phyloP scores from a whole-genome alignment of 108 stramenopile species.

The Pseudonitzschia delicatissima region DNA sequence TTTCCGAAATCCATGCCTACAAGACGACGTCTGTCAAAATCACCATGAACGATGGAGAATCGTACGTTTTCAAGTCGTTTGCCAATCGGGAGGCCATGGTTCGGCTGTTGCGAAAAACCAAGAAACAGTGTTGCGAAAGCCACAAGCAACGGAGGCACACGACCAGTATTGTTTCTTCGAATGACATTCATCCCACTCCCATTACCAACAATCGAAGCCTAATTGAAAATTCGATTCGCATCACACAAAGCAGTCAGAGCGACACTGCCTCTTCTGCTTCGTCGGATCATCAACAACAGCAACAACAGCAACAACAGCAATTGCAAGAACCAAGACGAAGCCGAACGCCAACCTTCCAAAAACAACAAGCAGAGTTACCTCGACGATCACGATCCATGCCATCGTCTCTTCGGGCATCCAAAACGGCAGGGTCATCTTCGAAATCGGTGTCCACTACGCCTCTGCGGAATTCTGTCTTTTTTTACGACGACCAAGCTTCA shows the following conservation, averaged over 20 bases:
- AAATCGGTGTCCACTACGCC: no score
- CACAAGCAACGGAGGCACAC: background rate
- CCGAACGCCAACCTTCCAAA: background rate
- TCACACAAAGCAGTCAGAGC: no score
- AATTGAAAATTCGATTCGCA: no score
- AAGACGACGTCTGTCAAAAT: conserved; percentile 55
- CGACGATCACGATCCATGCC: background rate
- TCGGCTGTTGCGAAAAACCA: conserved; percentile 12
- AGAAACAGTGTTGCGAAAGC: background rate
- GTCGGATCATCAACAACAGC: background rate
- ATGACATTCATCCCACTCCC: background rate
- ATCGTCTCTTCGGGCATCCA: background rate
- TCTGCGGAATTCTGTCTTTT: no score
- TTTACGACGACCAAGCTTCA: background rate
- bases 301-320: background rate
- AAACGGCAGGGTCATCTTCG: no score
- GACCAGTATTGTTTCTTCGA: background rate
- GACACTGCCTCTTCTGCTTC: no score
- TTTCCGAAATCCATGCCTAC: conserved; percentile 32
- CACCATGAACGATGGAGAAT: conserved; percentile 41
- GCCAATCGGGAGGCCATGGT: conserved; percentile 44
- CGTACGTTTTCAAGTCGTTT: conserved; percentile 56
- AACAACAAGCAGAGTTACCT: background rate
- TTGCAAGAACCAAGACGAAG: background rate
- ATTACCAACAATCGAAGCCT: background rate